A percentile compares a stretch with the other conserved stretches of the same genome.
These are phyloP conservation scores for Obelidium mucronatum DNA, from an alignment of 192 early-diverging fungal species.

Conservation along the genomic window DNA sequence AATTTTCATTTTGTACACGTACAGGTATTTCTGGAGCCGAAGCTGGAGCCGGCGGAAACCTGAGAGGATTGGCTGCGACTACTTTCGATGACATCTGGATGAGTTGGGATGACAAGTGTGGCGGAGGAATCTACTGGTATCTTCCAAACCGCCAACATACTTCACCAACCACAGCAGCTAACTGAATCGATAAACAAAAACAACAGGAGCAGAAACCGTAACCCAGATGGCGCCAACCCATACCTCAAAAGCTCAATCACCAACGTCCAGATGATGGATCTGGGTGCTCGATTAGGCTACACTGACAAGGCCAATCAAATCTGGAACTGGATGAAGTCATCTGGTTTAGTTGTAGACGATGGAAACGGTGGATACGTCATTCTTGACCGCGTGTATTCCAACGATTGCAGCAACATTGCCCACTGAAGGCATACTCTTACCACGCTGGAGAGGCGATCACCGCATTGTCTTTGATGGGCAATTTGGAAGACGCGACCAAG, in stretches of 20 bases:
- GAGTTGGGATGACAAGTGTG: conserved; percentile 16
- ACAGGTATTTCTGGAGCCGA: background rate
- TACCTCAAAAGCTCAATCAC: conserved; percentile 54
- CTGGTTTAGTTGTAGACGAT: background rate
- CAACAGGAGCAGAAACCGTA: background rate
- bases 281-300: conserved; percentile 47
- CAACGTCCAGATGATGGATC: conserved; percentile 43
- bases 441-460: conserved; percentile 29
- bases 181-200: background rate
- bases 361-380: conserved; percentile 15
- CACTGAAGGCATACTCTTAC: conserved; percentile 18
- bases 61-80: background rate
- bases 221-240: background rate
- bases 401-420: background rate
- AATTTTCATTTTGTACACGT: conserved; percentile 30
- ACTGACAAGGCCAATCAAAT: conserved; percentile 34
- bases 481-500: background rate
- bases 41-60: background rate
- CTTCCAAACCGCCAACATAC: background rate
- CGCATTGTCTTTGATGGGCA: conserved; percentile 28
- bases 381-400: conserved; percentile 14
- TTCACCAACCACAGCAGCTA: background rate
- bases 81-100: conserved; percentile 1
- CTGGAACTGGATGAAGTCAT: conserved; percentile 50
- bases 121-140: conserved; percentile 21